Evolutionary conservation across 2,329 filamentous ascomycete genomes (phyloP), one percentile per base, ranked within the genome.

Genomic region (Pestalotiopsis sp.): DNA sequence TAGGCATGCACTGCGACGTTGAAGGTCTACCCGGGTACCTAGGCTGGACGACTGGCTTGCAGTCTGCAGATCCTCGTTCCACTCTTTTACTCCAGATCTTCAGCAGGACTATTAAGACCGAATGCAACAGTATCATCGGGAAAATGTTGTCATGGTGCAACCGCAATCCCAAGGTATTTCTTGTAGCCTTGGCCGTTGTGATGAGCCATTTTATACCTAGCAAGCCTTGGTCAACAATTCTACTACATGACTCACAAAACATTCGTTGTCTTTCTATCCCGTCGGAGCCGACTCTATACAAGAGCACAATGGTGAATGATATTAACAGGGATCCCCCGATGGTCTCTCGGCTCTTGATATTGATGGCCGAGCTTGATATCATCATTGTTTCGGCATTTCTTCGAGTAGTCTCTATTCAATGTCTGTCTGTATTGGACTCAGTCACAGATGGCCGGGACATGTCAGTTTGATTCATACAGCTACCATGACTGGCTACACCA

Each of bases 61-160:
- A 23, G 56, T 13, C 57, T 59, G 25, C 17, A 36, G 45, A 52
- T 52, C 45, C 45, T 59, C 14, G 23, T 27, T 27, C 57, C 57
- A 59, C 57, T 59, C 23, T 27, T 59, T 27, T 36, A 27, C 57
- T 59, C 57, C 57, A 27, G 57, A 59, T 59, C 57, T 59, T 59
- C 57, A 59, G 23, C 45, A 52, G 45, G 17, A 59, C 25, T 13
- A 27, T 59, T 36, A 20, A 12, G n/a, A n/a, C 31, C 20, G 20
- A 52, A 4, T 62, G 59, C 38, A 39, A 62, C 59, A 39, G 59
- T 62, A 39, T 62, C 59, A 62, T 62, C 13, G 13, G n/a, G 17
- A 17, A 41, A 38, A 27, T 13, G 23, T 36, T 36, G 23, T 4
- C 57, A 17, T 59, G 9, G 57, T 59, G 17, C 7, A 59, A 59